Evolutionary conservation across 1,139 yeast genomes (phyloP).

Genomic region (Pneumocystis wakefieldiae): DNA sequence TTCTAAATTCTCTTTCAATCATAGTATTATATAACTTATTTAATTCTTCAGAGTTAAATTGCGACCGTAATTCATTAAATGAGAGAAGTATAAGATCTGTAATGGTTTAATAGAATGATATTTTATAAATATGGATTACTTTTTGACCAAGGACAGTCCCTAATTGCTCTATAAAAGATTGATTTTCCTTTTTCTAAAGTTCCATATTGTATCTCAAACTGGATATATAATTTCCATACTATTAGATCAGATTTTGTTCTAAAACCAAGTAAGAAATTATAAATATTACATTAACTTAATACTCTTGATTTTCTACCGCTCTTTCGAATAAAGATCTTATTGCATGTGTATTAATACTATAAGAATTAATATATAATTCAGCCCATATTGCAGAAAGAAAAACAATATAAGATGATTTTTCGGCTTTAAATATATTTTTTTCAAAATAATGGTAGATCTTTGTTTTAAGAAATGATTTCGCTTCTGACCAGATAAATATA

Average conservation of each 20-base stretch:
- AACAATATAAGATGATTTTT: neutral
- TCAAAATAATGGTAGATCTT: neutral
- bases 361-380: neutral
- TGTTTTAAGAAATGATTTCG: neutral
- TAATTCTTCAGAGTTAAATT: neutral
- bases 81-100: neutral
- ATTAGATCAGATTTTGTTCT: neutral
- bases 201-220: neutral
- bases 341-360: neutral
- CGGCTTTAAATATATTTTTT: neutral
- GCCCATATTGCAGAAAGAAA: neutral
- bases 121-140: neutral
- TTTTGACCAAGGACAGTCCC: neutral
- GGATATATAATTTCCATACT: neutral
- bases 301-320: neutral
- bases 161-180: neutral
- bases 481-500: neutral
- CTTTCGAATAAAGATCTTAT: neutral
- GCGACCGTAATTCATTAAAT: neutral
- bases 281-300: neutral
- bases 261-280: neutral
- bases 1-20: neutral
- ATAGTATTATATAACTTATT: neutral
- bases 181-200: neutral
- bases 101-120: neutral